Percentiles rank a stretch among this genome's conserved stretches.
Evolutionary conservation across 2,329 filamentous ascomycete species (phyloP).

Genomic region (Cordyceps sp.): DNA sequence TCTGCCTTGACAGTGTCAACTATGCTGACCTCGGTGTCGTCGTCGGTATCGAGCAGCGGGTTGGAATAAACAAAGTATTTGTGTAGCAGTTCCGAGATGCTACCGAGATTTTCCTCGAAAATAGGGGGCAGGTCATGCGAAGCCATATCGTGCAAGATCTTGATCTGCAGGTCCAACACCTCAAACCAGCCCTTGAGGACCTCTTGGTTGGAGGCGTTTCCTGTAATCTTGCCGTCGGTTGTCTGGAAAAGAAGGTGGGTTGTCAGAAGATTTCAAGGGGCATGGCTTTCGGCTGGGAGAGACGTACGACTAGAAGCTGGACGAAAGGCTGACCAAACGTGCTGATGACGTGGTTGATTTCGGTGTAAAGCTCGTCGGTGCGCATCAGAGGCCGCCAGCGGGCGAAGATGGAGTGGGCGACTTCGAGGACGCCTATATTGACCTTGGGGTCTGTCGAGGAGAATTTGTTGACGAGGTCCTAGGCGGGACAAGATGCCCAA

Average conservation of each 20-base stretch:
- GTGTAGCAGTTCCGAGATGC: constrained; percentile 65
- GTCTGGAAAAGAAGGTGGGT: constrained; percentile 22
- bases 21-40: constrained; percentile 75
- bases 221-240: constrained; percentile 55
- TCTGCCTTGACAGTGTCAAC: constrained; percentile 81
- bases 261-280: neutral
- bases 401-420: constrained; percentile 95
- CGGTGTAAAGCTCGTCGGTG: constrained; percentile 80
- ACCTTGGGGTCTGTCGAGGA: constrained; percentile 65
- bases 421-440: constrained; percentile 89
- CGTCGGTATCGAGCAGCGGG: constrained; percentile 62
- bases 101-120: constrained; percentile 74
- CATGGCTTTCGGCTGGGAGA: neutral
- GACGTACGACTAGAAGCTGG: constrained; percentile 52
- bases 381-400: constrained; percentile 89
- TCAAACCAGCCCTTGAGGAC: constrained; percentile 65
- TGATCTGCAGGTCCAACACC: constrained; percentile 74
- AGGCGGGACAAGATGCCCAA: neutral
- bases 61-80: constrained; percentile 91
- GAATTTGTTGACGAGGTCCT: constrained; percentile 79
- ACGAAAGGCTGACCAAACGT: constrained; percentile 79
- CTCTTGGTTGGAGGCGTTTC: constrained; percentile 59
- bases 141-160: constrained; percentile 92
- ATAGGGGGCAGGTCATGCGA: constrained; percentile 89
- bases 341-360: constrained; percentile 87